Conservation (phyloP, 352 stramenopile species). For the Phytophthora sp. region DNA sequence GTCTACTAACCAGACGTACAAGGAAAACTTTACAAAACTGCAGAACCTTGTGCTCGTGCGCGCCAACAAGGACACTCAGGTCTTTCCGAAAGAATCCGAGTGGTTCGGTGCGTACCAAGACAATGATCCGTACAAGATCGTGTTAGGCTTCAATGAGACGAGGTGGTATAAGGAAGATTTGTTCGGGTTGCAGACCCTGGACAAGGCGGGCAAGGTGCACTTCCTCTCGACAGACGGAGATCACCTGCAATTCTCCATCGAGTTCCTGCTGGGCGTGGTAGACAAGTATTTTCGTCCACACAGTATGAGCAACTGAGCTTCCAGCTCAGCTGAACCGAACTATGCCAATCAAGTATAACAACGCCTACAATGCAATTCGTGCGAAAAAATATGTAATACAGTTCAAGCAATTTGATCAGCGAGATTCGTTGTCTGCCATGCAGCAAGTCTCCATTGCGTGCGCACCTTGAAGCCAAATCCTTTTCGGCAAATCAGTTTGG, state of each 20-base stretch:
- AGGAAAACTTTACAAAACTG: slow-evolving; percentile 88
- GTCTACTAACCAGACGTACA: slow-evolving; percentile 79
- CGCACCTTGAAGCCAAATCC: slow-evolving; percentile 21
- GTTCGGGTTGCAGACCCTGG: slow-evolving; percentile 91
- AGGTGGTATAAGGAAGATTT: slow-evolving; percentile 92
- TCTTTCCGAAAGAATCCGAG: slow-evolving; percentile 87
- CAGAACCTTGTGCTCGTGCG: slow-evolving; percentile 91
- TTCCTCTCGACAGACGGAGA: slow-evolving; percentile 91
- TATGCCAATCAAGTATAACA: slow-evolving; percentile 8
- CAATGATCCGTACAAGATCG: slow-evolving; percentile 57
- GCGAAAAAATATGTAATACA: background rate
- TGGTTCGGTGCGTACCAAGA: slow-evolving; percentile 90
- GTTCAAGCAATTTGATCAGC: too few relatives aligned
- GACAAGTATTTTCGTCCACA: slow-evolving; percentile 72
- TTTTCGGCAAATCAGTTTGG: slow-evolving; percentile 18
- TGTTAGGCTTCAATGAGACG: slow-evolving; percentile 93
- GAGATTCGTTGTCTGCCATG: too few relatives aligned
- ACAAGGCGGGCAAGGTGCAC: slow-evolving; percentile 88
- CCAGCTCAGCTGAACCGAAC: background rate
- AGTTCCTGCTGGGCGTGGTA: slow-evolving; percentile 85
- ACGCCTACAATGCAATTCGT: background rate
- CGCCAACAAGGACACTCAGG: slow-evolving; percentile 90
- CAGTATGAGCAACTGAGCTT: slow-evolving; percentile 11
- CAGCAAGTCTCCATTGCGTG: slow-evolving; percentile 8
- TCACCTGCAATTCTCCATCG: slow-evolving; percentile 90